phyloP scores from a whole-genome alignment of 2,329 filamentous ascomycete species.

The Diaporthe sp. region DNA sequence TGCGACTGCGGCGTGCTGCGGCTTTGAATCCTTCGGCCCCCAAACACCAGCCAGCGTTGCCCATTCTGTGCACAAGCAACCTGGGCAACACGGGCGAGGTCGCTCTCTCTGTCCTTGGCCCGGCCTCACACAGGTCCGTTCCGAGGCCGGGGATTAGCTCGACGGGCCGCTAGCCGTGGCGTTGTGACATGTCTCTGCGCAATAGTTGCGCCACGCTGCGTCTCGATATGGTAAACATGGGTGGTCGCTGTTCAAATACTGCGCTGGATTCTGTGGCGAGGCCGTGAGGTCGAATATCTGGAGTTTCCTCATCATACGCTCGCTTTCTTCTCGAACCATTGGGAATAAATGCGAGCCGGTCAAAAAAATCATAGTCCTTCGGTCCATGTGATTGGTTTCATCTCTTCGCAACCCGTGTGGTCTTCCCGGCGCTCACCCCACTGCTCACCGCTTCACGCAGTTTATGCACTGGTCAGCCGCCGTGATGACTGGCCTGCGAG shows the following conservation, averaged over 20 bases:
- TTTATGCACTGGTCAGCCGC: background rate
- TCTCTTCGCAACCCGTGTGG: background rate
- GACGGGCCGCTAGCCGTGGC: background rate
- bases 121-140: background rate
- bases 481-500: background rate
- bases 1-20: background rate
- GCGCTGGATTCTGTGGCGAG: background rate
- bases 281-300: background rate
- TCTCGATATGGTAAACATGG: background rate
- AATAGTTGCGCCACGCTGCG: background rate
- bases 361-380: conserved; percentile 7
- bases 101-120: background rate
- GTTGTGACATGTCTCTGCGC: background rate
- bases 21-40: conserved; percentile 21
- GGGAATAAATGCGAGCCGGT: background rate
- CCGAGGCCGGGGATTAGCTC: background rate
- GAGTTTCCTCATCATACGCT: no score
- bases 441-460: background rate
- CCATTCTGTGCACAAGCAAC: background rate
- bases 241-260: background rate
- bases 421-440: background rate
- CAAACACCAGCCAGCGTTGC: background rate
- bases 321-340: background rate
- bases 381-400: background rate
- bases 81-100: background rate